These are phyloP conservation scores for Alternaria angustiovoidea DNA, from an alignment of 2,329 filamentous ascomycete genomes.

Conservation along the genomic window DNA sequence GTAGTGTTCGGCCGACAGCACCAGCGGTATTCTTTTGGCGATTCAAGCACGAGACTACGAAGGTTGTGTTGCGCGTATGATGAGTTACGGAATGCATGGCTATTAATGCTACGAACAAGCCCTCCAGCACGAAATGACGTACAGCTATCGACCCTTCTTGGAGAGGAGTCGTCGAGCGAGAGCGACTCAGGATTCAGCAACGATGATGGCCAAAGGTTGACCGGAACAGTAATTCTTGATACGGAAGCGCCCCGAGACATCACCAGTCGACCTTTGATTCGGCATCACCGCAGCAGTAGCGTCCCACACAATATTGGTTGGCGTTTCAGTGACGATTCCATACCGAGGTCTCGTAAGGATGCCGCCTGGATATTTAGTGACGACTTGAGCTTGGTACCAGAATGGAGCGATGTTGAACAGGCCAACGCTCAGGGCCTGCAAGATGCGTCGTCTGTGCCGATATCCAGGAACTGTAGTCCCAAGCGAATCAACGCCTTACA, in stretches of 20 bases:
- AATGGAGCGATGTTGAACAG: neutral
- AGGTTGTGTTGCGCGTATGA: constrained; percentile 13
- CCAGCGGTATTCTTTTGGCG: constrained; percentile 7
- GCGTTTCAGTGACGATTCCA: constrained; percentile 1
- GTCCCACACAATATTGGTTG: neutral
- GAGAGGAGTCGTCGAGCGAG: neutral
- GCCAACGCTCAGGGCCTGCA: neutral
- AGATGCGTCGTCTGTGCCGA: no score
- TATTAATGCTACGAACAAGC: neutral
- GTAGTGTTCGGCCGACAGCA: constrained; percentile 11
- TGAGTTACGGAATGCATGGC: constrained; percentile 6
- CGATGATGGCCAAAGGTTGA: rapidly evolving
- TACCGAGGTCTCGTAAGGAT: rapidly evolving
- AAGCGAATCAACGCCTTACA: neutral
- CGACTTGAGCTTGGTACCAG: neutral
- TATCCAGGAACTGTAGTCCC: neutral
- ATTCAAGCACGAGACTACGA: neutral
- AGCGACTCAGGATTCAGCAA: neutral
- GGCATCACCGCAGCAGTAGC: neutral
- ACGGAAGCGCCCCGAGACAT: neutral
- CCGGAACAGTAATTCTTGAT: neutral
- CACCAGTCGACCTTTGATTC: neutral
- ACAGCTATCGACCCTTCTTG: neutral
- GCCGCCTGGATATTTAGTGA: neutral
- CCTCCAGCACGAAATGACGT: neutral